Evolutionary conservation across 495 filamentous ascomycete species (phyloP).

Genomic region (Evernia prunastri): DNA sequence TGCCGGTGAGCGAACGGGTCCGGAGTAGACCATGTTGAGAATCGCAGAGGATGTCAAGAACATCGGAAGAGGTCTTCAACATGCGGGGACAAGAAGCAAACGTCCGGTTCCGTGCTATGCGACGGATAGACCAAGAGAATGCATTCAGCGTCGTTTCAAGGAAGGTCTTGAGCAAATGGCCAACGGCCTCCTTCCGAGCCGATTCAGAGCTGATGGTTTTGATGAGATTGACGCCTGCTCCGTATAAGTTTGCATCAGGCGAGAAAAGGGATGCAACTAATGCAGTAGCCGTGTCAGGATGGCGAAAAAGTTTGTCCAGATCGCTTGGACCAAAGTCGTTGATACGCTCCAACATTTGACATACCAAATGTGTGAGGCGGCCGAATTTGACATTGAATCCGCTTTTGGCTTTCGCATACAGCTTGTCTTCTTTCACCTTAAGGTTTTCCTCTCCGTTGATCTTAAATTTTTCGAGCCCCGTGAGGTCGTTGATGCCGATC

Average conservation of each 20-base stretch:
- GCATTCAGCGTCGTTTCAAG: slow-evolving; percentile 56
- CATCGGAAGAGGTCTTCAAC: slow-evolving; percentile 65
- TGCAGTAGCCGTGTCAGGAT: slow-evolving; percentile 55
- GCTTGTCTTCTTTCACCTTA: slow-evolving; percentile 42
- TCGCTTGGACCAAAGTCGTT: slow-evolving; percentile 62
- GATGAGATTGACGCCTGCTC: slow-evolving; percentile 69
- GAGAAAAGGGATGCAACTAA: slow-evolving; percentile 64
- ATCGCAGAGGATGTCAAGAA: slow-evolving; percentile 78
- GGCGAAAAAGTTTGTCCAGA: slow-evolving; percentile 57
- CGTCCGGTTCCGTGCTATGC: slow-evolving; percentile 49
- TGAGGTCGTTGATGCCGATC: slow-evolving; percentile 59
- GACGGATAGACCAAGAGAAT: slow-evolving; percentile 53
- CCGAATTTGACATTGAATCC: slow-evolving; percentile 71
- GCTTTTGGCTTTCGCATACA: slow-evolving; percentile 46
- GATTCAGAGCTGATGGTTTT: slow-evolving; percentile 69
- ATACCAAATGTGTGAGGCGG: slow-evolving; percentile 60
- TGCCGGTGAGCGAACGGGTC: slow-evolving; percentile 49
- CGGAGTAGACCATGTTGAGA: slow-evolving; percentile 72
- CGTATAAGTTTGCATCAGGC: slow-evolving; percentile 61
- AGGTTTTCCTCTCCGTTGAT: slow-evolving; percentile 55
- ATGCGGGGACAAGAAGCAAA: slow-evolving; percentile 64
- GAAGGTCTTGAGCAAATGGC: slow-evolving; percentile 56
- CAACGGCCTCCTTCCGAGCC: slow-evolving; percentile 66
- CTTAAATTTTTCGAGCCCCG: slow-evolving; percentile 66
- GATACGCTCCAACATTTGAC: slow-evolving; percentile 66